Evolutionary conservation across 495 filamentous ascomycete genomes (phyloP).

Genomic region (Daldinia caldariorum): DNA sequence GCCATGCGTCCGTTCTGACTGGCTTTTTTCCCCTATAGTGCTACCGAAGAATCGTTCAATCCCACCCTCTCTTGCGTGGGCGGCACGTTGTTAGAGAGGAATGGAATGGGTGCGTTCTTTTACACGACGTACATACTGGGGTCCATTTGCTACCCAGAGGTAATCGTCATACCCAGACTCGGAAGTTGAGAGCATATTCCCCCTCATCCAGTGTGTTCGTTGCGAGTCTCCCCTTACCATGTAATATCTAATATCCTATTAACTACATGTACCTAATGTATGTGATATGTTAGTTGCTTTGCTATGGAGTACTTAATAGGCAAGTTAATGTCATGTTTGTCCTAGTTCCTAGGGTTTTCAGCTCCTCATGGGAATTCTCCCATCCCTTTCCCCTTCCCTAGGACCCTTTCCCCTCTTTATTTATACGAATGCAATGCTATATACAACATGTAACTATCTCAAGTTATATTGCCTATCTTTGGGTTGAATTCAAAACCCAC

Average conservation of each 20-base stretch:
- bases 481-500: slow-evolving; percentile 18
- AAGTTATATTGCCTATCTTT: slow-evolving; percentile 15
- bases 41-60: slow-evolving; percentile 40
- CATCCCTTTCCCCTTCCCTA: neutral
- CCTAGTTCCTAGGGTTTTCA: neutral
- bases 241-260: slow-evolving; percentile 3
- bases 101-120: slow-evolving; percentile 25
- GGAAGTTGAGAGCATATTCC: slow-evolving; percentile 27
- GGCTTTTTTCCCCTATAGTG: slow-evolving; percentile 30
- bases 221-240: neutral
- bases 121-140: neutral
- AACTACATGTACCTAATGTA: neutral
- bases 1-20: slow-evolving; percentile 28
- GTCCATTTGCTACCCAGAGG: neutral
- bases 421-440: neutral
- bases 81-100: slow-evolving; percentile 36
- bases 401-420: neutral
- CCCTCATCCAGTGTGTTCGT: neutral
- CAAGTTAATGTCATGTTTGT: neutral
- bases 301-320: too few relatives aligned
- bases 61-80: slow-evolving; percentile 39
- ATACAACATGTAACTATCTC: neutral
- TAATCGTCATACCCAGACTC: slow-evolving; percentile 24
- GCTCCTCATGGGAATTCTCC: neutral
- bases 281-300: neutral